These are phyloP conservation scores for Heritiera littoralis DNA, from an alignment of 345 rosid species.

Conservation along the genomic window DNA sequence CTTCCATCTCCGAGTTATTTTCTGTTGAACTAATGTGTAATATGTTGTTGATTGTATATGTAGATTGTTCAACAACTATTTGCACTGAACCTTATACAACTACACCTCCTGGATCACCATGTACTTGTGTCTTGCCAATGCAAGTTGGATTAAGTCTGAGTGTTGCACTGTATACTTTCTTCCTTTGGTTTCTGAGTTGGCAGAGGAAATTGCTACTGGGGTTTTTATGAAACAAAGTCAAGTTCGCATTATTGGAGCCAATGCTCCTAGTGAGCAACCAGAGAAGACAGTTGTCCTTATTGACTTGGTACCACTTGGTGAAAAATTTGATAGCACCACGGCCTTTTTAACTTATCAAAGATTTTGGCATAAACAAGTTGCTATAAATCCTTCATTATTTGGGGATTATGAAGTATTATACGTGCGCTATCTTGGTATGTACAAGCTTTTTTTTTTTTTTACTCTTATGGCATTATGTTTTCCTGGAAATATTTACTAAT, in stretches of 20 bases:
- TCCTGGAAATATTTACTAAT: slow-evolving; percentile 8
- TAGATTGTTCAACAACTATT: slow-evolving; percentile 75
- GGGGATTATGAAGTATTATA: slow-evolving; percentile 81
- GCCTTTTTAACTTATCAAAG: slow-evolving; percentile 78
- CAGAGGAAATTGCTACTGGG: slow-evolving; percentile 74
- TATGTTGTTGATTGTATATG: slow-evolving; percentile 25
- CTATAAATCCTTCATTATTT: slow-evolving; percentile 56
- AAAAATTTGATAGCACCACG: slow-evolving; percentile 72
- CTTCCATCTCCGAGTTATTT: slow-evolving; percentile 11
- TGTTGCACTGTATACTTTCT: slow-evolving; percentile 87
- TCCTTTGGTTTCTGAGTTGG: slow-evolving; percentile 88
- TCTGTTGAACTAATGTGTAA: slow-evolving; percentile 18
- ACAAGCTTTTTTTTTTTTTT: not conserved
- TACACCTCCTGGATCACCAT: slow-evolving; percentile 92
- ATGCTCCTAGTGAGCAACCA: slow-evolving; percentile 78
- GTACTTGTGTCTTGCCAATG: slow-evolving; percentile 95
- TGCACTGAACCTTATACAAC: slow-evolving; percentile 86
- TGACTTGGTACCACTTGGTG: slow-evolving; percentile 88
- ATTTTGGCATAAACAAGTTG: slow-evolving; percentile 82
- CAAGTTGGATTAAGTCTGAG: slow-evolving; percentile 78
- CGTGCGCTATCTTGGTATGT: slow-evolving; percentile 75
- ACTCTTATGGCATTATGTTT: not conserved
- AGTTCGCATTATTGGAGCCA: slow-evolving; percentile 94
- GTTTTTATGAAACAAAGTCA: slow-evolving; percentile 96
- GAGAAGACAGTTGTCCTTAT: slow-evolving; percentile 78